phyloP scores from a whole-genome alignment of 2,329 filamentous ascomycete species.

The Paramyrothecium roridum region DNA sequence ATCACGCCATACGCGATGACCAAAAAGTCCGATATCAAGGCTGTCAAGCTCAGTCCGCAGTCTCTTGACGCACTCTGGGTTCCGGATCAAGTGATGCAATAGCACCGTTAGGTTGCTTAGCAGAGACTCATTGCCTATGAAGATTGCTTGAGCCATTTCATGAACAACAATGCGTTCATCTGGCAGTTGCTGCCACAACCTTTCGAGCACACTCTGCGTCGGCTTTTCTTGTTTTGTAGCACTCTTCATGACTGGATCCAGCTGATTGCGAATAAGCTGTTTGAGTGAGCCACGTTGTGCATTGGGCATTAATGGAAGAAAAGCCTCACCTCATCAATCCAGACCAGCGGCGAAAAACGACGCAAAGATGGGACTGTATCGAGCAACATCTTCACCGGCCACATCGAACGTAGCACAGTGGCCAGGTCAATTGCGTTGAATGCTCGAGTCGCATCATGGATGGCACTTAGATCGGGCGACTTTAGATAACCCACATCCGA shows the following conservation, averaged over 20 bases:
- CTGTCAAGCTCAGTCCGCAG: conserved; percentile 9
- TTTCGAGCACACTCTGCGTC: not conserved
- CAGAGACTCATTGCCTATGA: conserved; percentile 14
- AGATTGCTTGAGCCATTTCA: conserved; percentile 11
- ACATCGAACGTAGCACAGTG: conserved; percentile 10
- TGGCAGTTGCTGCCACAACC: not conserved
- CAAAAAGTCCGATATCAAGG: conserved; percentile 5
- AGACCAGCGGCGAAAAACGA: conserved; percentile 9
- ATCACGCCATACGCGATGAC: conserved; percentile 9
- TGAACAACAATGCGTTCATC: conserved; percentile 1
- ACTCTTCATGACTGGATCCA: not conserved
- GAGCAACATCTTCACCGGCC: conserved; percentile 8
- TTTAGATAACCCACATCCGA: conserved; percentile 9
- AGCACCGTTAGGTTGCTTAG: conserved; percentile 12
- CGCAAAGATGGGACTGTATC: conserved; percentile 6
- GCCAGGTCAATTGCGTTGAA: conserved; percentile 14
- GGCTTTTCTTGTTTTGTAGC: not conserved
- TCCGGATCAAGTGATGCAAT: conserved; percentile 6
- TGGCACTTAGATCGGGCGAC: conserved; percentile 2
- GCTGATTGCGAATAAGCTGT: not conserved
- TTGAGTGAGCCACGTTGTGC: too few relatives aligned
- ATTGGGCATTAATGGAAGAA: too few relatives aligned
- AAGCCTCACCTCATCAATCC: conserved; percentile 10
- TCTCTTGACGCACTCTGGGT: conserved; percentile 5
- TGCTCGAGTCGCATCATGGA: conserved; percentile 10